Percentiles rank a stretch among this genome's conserved stretches.
Evolutionary conservation across 1,284 basidiomycete species (phyloP).

Genomic region (Moniliophthora roreri): DNA sequence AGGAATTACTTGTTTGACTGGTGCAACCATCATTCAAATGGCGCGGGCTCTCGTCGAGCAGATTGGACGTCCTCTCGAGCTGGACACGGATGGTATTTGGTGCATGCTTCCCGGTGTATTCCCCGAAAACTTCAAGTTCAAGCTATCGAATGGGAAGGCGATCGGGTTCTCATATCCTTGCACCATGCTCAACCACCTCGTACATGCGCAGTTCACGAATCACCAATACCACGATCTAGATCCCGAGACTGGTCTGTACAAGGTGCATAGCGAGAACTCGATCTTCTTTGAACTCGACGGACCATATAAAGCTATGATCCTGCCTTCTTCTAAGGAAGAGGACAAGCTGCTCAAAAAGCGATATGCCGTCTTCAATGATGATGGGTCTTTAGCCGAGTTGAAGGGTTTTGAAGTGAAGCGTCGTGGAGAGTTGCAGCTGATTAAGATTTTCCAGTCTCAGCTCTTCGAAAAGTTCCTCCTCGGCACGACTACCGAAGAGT

Average conservation of each 20-base stretch:
- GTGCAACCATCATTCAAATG: conserved; percentile 99
- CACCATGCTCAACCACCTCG: conserved; percentile 99
- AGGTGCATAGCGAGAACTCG: conserved; percentile 94
- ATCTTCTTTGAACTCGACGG: conserved; percentile 99
- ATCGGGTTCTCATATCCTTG: conserved; percentile 97
- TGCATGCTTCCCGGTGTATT: conserved; percentile 99
- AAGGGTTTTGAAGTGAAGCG: conserved; percentile 99
- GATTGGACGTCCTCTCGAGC: conserved; percentile 94
- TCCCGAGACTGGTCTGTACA: conserved; percentile 81
- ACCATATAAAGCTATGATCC: conserved; percentile 98
- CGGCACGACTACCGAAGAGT: conserved; percentile 91
- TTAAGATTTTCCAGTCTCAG: conserved; percentile 99
- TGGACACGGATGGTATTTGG: conserved; percentile 99
- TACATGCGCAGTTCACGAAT: conserved; percentile 95
- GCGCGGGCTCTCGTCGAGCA: conserved; percentile 97
- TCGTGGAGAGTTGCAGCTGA: conserved; percentile 95
- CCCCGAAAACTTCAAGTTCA: conserved; percentile 98
- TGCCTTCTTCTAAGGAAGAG: conserved; percentile 99
- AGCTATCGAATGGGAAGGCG: conserved; percentile 85
- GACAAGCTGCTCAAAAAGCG: conserved; percentile 99
- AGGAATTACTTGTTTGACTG: conserved; percentile 97
- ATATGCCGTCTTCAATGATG: conserved; percentile 99
- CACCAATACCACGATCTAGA: conserved; percentile 97
- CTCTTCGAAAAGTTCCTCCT: conserved; percentile 98
- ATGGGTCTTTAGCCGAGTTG: conserved; percentile 94